Evolutionary conservation across 2,329 filamentous ascomycete species (phyloP).

Genomic region (Claviceps maximensis): DNA sequence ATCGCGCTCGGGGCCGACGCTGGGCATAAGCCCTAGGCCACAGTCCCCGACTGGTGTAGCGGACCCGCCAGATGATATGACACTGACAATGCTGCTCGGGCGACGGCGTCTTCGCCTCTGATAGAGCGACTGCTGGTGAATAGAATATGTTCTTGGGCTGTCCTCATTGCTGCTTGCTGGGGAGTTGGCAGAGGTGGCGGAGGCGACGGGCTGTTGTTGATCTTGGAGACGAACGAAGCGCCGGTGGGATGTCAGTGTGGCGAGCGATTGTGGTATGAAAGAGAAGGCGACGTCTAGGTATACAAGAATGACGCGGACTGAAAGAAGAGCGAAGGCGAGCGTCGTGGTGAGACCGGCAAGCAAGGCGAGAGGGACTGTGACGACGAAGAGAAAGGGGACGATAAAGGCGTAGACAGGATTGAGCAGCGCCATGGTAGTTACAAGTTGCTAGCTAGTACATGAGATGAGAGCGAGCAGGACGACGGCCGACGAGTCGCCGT

Average conservation of each 20-base stretch:
- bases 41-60: slow-evolving; percentile 22
- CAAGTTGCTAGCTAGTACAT: not conserved
- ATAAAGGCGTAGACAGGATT: slow-evolving; percentile 43
- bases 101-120: slow-evolving; percentile 19
- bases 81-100: slow-evolving; percentile 20
- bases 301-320: slow-evolving; percentile 45
- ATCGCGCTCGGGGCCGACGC: slow-evolving; percentile 38
- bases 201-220: slow-evolving; percentile 3
- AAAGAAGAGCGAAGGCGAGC: slow-evolving; percentile 47
- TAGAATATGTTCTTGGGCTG: slow-evolving; percentile 7
- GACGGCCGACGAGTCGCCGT: not conserved
- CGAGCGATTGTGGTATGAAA: slow-evolving; percentile 42
- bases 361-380: slow-evolving; percentile 49
- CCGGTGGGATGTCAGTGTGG: slow-evolving; percentile 22
- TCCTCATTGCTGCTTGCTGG: slow-evolving; percentile 9
- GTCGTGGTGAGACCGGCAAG: slow-evolving; percentile 51
- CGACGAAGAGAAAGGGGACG: slow-evolving; percentile 47
- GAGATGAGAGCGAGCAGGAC: not conserved
- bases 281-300: slow-evolving; percentile 50
- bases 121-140: slow-evolving; percentile 7
- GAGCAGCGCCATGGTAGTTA: slow-evolving; percentile 33
- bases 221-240: slow-evolving; percentile 8
- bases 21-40: slow-evolving; percentile 29
- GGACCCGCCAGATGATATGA: slow-evolving; percentile 19
- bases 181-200: slow-evolving; percentile 10